Conservation (phyloP, 768 basidiomycete species). For the Naganishia kalamii region DNA sequence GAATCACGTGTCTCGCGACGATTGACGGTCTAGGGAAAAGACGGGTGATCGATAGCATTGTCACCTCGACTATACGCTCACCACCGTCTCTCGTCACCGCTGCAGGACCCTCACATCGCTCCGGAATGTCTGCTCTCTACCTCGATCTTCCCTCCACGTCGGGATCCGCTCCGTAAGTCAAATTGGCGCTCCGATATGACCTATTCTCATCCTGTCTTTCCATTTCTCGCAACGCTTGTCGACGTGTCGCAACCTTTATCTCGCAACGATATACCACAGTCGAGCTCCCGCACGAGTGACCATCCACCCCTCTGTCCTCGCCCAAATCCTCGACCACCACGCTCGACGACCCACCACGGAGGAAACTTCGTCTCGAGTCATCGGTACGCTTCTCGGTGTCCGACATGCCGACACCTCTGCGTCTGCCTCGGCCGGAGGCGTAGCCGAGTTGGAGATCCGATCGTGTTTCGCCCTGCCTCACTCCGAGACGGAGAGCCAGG, state of each 20-base stretch:
- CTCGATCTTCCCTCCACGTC: slow-evolving; percentile 23
- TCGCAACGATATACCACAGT: slow-evolving; percentile 19
- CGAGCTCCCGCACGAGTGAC: slow-evolving; percentile 52
- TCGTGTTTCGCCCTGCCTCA: slow-evolving; percentile 88
- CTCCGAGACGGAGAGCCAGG: slow-evolving; percentile 83
- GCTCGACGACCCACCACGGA: slow-evolving; percentile 74
- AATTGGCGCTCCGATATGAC: too few species aligned
- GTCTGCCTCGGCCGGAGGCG: slow-evolving; percentile 27
- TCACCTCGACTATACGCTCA: too few species aligned
- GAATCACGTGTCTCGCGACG: neutral
- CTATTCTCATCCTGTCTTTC: too few species aligned
- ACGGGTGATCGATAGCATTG: slow-evolving; percentile 7
- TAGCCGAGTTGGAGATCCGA: slow-evolving; percentile 65
- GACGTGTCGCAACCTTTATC: neutral
- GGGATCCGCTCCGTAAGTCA: slow-evolving; percentile 1
- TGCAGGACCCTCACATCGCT: neutral
- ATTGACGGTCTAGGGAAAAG: neutral
- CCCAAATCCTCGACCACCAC: slow-evolving; percentile 94
- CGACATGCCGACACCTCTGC: slow-evolving; percentile 52
- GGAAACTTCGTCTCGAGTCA: slow-evolving; percentile 62
- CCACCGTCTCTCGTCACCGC: neutral
- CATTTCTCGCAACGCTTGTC: neutral
- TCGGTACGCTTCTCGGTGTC: slow-evolving; percentile 86
- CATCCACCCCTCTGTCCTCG: slow-evolving; percentile 84
- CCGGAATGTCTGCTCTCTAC: slow-evolving; percentile 11